phyloP scores from a whole-genome alignment of 2,329 filamentous ascomycete species.

The Colletotrichum lupini region DNA sequence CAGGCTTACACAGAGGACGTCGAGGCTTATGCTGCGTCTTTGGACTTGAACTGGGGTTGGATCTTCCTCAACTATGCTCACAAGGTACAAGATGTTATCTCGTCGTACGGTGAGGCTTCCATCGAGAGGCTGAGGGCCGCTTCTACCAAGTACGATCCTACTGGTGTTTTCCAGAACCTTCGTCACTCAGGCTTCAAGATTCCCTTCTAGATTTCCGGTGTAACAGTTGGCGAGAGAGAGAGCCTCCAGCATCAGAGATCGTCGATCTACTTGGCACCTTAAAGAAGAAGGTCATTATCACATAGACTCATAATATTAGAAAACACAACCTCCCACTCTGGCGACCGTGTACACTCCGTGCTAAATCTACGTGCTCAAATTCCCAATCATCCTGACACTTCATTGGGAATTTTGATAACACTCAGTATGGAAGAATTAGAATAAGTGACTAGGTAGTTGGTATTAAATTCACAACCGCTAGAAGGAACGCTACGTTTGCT shows the following conservation, averaged over 20 bases:
- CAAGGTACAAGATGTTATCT: constrained; percentile 49
- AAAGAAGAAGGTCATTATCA: neutral
- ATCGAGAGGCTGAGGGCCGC: constrained; percentile 45
- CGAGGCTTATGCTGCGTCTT: constrained; percentile 40
- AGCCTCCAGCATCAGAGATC: neutral
- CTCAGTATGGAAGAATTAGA: fast-evolving
- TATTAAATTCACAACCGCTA: neutral
- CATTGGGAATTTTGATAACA: neutral
- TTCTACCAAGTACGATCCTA: constrained; percentile 50
- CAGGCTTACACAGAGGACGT: constrained; percentile 46
- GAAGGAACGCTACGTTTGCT: neutral
- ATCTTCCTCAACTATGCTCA: constrained; percentile 59
- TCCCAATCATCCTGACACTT: no score
- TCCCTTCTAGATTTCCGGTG: constrained; percentile 15
- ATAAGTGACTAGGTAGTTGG: neutral
- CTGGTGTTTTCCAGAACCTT: constrained; percentile 50
- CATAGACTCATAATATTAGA: neutral
- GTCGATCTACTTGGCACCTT: neutral
- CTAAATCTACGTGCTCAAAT: no score
- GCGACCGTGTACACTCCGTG: fast-evolving
- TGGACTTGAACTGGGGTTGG: constrained; percentile 42
- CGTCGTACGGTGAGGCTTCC: constrained; percentile 50
- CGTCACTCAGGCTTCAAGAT: constrained; percentile 47
- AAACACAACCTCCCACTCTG: neutral
- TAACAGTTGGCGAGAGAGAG: neutral